Base-by-base conservation (phyloP, 75 land plant species). In the Cunninghamia lanceolata region DNA sequence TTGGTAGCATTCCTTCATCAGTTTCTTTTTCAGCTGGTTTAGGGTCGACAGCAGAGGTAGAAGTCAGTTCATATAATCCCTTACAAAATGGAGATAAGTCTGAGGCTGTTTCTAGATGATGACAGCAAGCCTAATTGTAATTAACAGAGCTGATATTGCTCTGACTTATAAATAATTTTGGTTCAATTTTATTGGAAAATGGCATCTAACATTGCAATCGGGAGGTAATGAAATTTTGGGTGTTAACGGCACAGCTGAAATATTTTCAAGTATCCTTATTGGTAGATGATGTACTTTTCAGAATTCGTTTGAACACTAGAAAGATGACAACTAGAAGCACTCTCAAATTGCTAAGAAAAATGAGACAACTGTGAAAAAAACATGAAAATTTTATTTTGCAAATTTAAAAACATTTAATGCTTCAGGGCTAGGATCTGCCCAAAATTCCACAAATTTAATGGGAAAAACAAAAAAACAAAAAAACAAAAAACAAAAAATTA, bases 11-110 rank as follows among this genome's bases (percentile, higher is more conserved):
- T 80, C 82, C 82, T 80, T 80, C 34, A n/a, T 80, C 82, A 43
- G 82, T 80, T 80, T 47, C 82, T 80, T 80, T 11, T 9, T 45
- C 82, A 43, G 50, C 42, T 77, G 42, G 47, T 80, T 80, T 45
- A 43, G 82, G 34, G 82, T 80, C 46, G 11, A 45, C 9, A 52
- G 13, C 82, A 43, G 82, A 80, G 46, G 82, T 80, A 43, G 25
- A 80, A 43, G 50, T 45, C 52, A 80, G 47, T 43, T 80, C 82
- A 28, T 45, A 34, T 80, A 21, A n/a, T 43, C n/a, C 52, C 2
- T 45, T 43, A 80, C 82, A 45, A 45, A 80, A 80, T 45, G 82
- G 82, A 45, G 82, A 80, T n/a, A 80, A 80, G 82, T 45, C 82
- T n/a, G 82, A 80, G 45, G 52, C 46, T 13, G 82, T 79, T 30